Conservation (phyloP, 345 rosid species). For the Eucalyptus sp. region DNA sequence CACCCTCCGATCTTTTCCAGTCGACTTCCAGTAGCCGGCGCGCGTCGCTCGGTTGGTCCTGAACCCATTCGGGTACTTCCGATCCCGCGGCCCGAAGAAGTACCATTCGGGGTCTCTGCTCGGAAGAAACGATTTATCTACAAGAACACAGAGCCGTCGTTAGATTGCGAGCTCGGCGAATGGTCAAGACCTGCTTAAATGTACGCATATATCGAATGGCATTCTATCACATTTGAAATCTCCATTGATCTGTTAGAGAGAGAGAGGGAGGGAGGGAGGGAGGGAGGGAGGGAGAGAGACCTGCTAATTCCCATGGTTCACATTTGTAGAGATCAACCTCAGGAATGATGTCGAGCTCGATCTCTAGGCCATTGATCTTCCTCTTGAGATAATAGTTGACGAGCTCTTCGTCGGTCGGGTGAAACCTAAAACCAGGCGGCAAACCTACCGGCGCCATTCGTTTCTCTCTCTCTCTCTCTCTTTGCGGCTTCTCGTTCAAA, state of each 20-base stretch:
- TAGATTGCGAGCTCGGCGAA: not conserved
- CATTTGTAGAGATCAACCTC: conserved; percentile 99
- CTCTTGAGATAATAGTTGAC: conserved; percentile 87
- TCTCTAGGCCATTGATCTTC: conserved; percentile 71
- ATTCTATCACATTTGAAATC: not conserved
- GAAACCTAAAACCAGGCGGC: conserved; percentile 95
- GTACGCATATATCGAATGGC: not conserved
- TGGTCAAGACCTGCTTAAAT: not conserved
- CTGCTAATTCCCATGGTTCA: conserved; percentile 97
- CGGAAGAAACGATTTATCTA: conserved; percentile 81
- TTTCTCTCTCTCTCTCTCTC: not conserved
- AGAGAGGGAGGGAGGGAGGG: not conserved
- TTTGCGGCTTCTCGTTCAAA: not conserved
- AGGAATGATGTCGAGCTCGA: conserved; percentile 92
- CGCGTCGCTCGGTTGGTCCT: conserved; percentile 88
- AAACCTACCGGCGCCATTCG: conserved; percentile 45
- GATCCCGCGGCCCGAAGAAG: conserved; percentile 86
- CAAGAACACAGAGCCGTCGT: not conserved
- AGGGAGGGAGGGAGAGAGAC: not conserved
- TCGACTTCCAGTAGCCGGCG: conserved; percentile 94
- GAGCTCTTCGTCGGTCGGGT: conserved; percentile 94
- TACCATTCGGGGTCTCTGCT: conserved; percentile 98
- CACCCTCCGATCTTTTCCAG: conserved; percentile 82
- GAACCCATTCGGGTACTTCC: conserved; percentile 89
- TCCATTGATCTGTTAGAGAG: not conserved